Evolutionary conservation across 2,329 filamentous ascomycete species (phyloP).

Genomic region (Colletotrichum paranaense): DNA sequence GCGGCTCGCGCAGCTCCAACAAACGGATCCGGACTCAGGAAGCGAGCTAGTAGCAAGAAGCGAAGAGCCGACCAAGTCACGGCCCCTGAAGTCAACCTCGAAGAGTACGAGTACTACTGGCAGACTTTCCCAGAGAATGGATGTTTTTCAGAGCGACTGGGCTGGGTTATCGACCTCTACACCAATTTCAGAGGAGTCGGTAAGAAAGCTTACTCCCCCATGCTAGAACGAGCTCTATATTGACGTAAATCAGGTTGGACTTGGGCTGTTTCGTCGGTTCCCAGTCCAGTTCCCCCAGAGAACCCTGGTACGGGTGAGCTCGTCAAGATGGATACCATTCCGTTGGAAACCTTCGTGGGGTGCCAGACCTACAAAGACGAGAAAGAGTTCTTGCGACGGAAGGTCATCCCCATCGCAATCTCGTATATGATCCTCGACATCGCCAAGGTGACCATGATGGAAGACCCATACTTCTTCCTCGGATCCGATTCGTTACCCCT

Average conservation of each 20-base stretch:
- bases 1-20: background rate
- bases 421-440: constrained; percentile 78
- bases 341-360: constrained; percentile 56
- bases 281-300: constrained; percentile 54
- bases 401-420: constrained; percentile 58
- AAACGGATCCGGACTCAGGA: background rate
- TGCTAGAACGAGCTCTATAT: background rate
- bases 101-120: constrained; percentile 66
- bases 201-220: constrained; percentile 42
- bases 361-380: constrained; percentile 56
- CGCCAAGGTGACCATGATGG: constrained; percentile 74
- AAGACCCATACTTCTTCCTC: constrained; percentile 81
- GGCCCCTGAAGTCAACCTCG: constrained; percentile 25
- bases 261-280: constrained; percentile 62
- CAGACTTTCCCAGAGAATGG: constrained; percentile 65
- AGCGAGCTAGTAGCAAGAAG: constrained; percentile 23
- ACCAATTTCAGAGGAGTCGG: constrained; percentile 66
- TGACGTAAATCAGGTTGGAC: constrained; percentile 62
- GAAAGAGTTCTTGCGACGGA: constrained; percentile 56
- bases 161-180: constrained; percentile 67
- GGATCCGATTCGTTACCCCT: constrained; percentile 53
- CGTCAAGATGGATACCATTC: constrained; percentile 54
- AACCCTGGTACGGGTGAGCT: constrained; percentile 51
- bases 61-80: constrained; percentile 4
- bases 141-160: constrained; percentile 60